Evolutionary conservation across 192 early-diverging fungal genomes (phyloP).

Genomic region (Chytriomyces sp.): DNA sequence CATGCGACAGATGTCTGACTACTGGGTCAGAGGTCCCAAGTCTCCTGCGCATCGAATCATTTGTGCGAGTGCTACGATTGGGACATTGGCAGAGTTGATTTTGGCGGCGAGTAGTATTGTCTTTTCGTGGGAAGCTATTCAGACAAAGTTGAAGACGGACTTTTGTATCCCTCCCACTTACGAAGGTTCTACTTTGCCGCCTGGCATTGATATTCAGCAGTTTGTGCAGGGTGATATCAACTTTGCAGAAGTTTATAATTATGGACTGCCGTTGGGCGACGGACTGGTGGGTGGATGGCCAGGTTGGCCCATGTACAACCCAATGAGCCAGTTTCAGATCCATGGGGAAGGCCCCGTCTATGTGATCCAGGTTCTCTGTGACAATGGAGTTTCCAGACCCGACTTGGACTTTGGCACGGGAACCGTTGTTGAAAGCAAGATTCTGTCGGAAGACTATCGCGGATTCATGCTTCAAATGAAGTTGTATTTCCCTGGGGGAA

Average conservation of each 20-base stretch:
- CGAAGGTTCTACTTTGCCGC: neutral
- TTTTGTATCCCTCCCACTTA: constrained; percentile 20
- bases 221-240: constrained; percentile 31
- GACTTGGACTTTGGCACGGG: constrained; percentile 10
- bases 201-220: constrained; percentile 17
- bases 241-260: constrained; percentile 29
- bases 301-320: constrained; percentile 24
- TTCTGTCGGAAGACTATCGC: constrained; percentile 14
- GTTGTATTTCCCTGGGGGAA: constrained; percentile 9
- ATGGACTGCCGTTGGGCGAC: constrained; percentile 21
- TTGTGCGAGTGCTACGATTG: neutral
- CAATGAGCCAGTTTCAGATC: constrained; percentile 26
- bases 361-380: constrained; percentile 27
- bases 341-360: constrained; percentile 27
- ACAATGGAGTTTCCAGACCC: constrained; percentile 7
- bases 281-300: constrained; percentile 28
- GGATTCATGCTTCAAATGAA: constrained; percentile 17
- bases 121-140: constrained; percentile 23
- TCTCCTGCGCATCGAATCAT: constrained; percentile 2
- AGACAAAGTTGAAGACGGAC: neutral
- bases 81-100: neutral
- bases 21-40: constrained; percentile 7
- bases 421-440: neutral
- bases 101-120: constrained; percentile 21
- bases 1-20: constrained; percentile 15